Base-by-base conservation (phyloP, 2,329 filamentous ascomycete species). In the Fusarium xylarioides region DNA sequence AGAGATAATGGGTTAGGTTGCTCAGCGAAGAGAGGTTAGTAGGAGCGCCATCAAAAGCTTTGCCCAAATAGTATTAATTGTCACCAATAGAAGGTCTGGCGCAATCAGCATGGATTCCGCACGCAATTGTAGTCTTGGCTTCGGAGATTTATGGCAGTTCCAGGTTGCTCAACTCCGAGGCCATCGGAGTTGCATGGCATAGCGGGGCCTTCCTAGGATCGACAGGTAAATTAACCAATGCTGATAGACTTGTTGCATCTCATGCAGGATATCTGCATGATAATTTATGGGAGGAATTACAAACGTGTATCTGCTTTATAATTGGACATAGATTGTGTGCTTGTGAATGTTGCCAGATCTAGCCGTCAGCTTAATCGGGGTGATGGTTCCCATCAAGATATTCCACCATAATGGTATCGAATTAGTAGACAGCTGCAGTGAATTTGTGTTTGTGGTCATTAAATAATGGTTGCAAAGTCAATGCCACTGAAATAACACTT, bases 401-500 rank as follows among this genome's bases (percentile, higher is more conserved):
- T 50, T 23, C n/a, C 30, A 19, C 30, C 16, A 23, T 19, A 50
- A 15, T 34, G 8, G 18, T 50, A 14, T 23, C 8, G 16, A 19
- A 50, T 11, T 3, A 19, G 16, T 34, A 23, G 30, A 19, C 30
- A 23, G 6, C n/a, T 34, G 21, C 16, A 19, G 7, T 34, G 6
- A 1, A 12, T 6, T 16, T 14, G 7, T 7, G 16, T 3, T 34
- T 14, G 7, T 23, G 2, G 5, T 12, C n/a, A 23, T 50, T 50
- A 34, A 50, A 34, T 50, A 49, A 19, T 4, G 9, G 14, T 30
- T 16, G 7, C n/a, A 11, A 16, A 19, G 3, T n/a, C 28, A 30
- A 8, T 30, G 0, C 14, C 3, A 49, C 19, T n/a, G 7, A 1
- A 49, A 16, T 30, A 30, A 4, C 28, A 11, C 2, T 21, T 8